Percentiles rank a stretch among this genome's conserved stretches.
Conservation (phyloP, 805 yeast species). For the Lipomyces orientalis region DNA sequence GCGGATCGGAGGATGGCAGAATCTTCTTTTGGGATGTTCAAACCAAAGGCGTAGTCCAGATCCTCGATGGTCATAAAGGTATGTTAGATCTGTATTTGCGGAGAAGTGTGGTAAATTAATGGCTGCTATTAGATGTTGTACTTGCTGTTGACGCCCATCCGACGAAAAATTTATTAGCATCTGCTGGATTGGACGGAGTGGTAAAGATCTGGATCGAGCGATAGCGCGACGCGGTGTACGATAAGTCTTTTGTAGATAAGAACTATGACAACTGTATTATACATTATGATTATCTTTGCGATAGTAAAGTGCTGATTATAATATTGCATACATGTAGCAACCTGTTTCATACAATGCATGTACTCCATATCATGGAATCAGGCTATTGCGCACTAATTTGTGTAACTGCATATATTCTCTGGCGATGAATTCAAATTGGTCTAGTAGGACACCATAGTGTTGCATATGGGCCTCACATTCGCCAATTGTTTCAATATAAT, state of each 20-base stretch:
- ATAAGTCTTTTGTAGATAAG: not conserved
- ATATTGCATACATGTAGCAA: not conserved
- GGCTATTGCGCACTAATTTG: no score
- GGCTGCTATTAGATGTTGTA: conserved; percentile 28
- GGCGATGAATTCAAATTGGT: no score
- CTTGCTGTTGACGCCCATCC: conserved; percentile 38
- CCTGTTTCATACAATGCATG: no score
- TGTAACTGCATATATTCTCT: no score
- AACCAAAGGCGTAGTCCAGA: conserved; percentile 54
- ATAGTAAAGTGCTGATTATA: not conserved
- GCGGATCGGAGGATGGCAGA: conserved; percentile 65
- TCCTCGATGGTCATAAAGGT: conserved; percentile 40
- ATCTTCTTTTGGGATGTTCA: conserved; percentile 73
- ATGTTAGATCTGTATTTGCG: not conserved
- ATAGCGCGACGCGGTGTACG: not conserved
- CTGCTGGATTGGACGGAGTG: conserved; percentile 36
- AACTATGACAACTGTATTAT: not conserved
- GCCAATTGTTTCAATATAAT: not conserved
- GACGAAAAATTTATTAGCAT: conserved; percentile 34
- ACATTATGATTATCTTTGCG: not conserved
- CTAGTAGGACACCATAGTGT: no score
- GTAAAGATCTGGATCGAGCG: conserved; percentile 29
- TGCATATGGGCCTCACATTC: not conserved
- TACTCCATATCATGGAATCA: no score
- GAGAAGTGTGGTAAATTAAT: not conserved